Conservation (phyloP, 495 filamentous ascomycete genomes). For the Melanomma pulvis-pyrius region DNA sequence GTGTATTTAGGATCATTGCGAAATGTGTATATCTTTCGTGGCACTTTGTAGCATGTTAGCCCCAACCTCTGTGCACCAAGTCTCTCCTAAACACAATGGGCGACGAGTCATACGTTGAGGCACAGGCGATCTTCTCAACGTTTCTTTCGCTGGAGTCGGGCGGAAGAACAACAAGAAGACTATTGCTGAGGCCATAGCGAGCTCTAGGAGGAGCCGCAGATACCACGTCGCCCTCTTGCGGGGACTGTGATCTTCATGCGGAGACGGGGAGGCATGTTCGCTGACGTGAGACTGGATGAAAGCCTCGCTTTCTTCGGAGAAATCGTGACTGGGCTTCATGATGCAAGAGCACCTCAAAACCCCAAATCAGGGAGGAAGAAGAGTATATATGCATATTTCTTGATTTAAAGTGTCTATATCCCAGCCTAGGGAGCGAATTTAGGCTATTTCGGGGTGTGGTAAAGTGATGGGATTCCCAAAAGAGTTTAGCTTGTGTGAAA, state of each 20-base stretch:
- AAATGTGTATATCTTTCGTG: slow-evolving; percentile 50
- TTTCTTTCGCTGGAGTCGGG: slow-evolving; percentile 4
- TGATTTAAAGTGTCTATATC: too few relatives aligned
- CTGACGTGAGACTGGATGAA: slow-evolving; percentile 5
- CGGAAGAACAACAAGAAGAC: slow-evolving; percentile 14
- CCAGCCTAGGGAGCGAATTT: too few relatives aligned
- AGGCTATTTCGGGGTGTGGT: too few relatives aligned
- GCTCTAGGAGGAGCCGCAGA: slow-evolving; percentile 14
- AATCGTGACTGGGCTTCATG: slow-evolving; percentile 3
- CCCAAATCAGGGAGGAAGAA: too few relatives aligned
- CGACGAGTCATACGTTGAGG: slow-evolving; percentile 11
- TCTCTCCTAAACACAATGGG: not conserved
- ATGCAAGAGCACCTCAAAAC: not conserved
- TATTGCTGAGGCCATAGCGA: slow-evolving; percentile 19
- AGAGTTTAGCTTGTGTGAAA: too few relatives aligned
- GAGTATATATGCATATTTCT: too few relatives aligned
- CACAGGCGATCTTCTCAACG: slow-evolving; percentile 15
- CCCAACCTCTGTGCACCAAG: not conserved
- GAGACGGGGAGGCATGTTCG: slow-evolving; percentile 3
- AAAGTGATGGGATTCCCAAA: too few relatives aligned
- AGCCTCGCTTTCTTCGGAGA: slow-evolving; percentile 12
- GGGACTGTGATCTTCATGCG: not conserved
- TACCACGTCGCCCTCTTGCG: slow-evolving; percentile 1
- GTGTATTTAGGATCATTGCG: slow-evolving; percentile 46
- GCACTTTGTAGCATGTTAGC: slow-evolving; percentile 40